A percentile compares a stretch with the other conserved stretches of the same genome.
phyloP scores from a whole-genome alignment of 192 early-diverging fungal species.

The Dissophora ornata region DNA sequence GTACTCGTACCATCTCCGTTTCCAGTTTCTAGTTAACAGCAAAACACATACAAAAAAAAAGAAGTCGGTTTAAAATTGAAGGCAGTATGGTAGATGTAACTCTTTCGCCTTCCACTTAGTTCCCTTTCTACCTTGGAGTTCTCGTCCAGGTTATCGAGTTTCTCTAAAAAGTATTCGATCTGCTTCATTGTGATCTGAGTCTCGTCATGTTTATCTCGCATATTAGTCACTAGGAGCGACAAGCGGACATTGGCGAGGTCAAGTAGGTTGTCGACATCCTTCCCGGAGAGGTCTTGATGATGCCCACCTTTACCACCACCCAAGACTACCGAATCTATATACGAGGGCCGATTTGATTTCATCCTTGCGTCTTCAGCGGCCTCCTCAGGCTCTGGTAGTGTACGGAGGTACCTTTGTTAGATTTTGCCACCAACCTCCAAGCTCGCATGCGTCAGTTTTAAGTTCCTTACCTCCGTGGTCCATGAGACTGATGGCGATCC shows the following conservation, averaged over 20 bases:
- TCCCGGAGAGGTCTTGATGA: no score
- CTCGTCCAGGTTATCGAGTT: conserved; percentile 30
- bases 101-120: no score
- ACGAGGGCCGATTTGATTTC: no score
- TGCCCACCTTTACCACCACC: no score
- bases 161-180: conserved; percentile 1
- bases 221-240: background rate
- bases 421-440: no score
- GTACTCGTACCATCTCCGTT: conserved; percentile 5
- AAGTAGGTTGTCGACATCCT: background rate
- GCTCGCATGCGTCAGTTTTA: no score
- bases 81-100: no score
- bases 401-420: no score
- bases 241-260: background rate
- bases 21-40: conserved; percentile 6
- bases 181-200: conserved; percentile 5
- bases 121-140: conserved; percentile 20
- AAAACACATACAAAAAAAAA: conserved; percentile 1
- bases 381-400: no score
- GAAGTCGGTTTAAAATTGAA: background rate
- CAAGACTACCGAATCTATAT: no score
- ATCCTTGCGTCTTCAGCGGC: no score
- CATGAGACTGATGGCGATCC: conserved; percentile 28
- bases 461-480: conserved; percentile 31
- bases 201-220: conserved; percentile 2